A percentile compares a stretch with the other conserved stretches of the same genome.
These are phyloP conservation scores for Gorgonomyces haynaldii DNA, from an alignment of 192 early-diverging fungal genomes.

Conservation along the genomic window DNA sequence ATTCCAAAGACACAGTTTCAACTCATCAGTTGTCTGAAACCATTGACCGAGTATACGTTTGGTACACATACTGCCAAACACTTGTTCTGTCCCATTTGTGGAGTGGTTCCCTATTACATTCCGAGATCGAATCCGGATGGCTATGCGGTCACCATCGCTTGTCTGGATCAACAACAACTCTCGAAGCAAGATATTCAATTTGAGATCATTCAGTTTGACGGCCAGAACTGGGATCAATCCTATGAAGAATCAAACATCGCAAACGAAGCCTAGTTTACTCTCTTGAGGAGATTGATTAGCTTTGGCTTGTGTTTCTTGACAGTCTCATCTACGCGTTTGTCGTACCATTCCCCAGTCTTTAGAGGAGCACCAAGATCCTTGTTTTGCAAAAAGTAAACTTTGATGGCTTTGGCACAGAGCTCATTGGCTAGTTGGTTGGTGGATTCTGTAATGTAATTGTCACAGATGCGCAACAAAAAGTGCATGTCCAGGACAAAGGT, in stretches of 20 bases:
- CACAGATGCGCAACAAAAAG: constrained; percentile 29
- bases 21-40: background rate
- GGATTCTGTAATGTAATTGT: constrained; percentile 21
- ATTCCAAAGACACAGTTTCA: background rate
- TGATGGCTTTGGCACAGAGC: constrained; percentile 37
- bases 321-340: constrained; percentile 28
- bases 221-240: constrained; percentile 28
- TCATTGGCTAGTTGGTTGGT: constrained; percentile 29
- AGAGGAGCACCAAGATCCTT: constrained; percentile 17
- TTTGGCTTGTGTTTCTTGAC: constrained; percentile 5
- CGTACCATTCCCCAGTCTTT: constrained; percentile 43
- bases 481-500: constrained; percentile 45
- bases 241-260: constrained; percentile 4
- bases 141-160: constrained; percentile 30
- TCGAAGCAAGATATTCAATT: constrained; percentile 6
- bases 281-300: too few species aligned
- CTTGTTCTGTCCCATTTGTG: constrained; percentile 37
- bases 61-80: constrained; percentile 35
- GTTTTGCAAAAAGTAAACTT: constrained; percentile 31
- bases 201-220: constrained; percentile 16
- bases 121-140: constrained; percentile 39
- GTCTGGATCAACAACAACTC: constrained; percentile 21
- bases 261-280: background rate
- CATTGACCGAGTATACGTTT: constrained; percentile 33
- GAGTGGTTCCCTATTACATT: constrained; percentile 31